Evolutionary conservation across 148 eudicot species (phyloP).

Genomic region (Camellia lanceoleosa): DNA sequence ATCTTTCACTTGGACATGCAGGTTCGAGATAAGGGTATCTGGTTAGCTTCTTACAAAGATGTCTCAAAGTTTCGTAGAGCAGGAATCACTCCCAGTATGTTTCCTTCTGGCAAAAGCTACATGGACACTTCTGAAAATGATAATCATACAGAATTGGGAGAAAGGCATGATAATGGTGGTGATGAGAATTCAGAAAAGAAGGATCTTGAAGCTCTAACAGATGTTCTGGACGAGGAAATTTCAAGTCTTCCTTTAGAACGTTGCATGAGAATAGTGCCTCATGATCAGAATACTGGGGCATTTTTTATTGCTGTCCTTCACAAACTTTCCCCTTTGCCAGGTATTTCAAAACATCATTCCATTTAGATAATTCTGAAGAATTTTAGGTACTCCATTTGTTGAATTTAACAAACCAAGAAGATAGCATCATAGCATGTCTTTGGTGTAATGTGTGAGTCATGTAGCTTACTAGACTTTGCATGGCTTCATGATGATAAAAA

Average conservation of each 20-base stretch:
- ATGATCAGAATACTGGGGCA: slow-evolving; percentile 96
- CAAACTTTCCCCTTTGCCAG: slow-evolving; percentile 71
- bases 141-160: slow-evolving; percentile 24
- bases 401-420: neutral
- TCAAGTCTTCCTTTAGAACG: slow-evolving; percentile 82
- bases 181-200: slow-evolving; percentile 25
- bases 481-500: neutral
- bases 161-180: slow-evolving; percentile 25
- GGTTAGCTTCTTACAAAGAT: slow-evolving; percentile 73
- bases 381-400: neutral
- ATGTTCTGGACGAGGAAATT: slow-evolving; percentile 46
- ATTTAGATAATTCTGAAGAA: neutral
- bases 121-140: slow-evolving; percentile 30
- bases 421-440: slow-evolving; percentile 9
- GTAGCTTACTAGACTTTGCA: neutral
- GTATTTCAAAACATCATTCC: slow-evolving; percentile 35
- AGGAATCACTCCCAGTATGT: slow-evolving; percentile 67
- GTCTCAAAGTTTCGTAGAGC: slow-evolving; percentile 58
- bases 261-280: slow-evolving; percentile 97
- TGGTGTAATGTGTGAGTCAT: neutral
- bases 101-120: slow-evolving; percentile 69
- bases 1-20: slow-evolving; percentile 33
- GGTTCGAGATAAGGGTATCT: slow-evolving; percentile 87
- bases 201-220: slow-evolving; percentile 22
- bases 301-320: slow-evolving; percentile 90